Evolutionary conservation across 371 early-diverging fungal genomes (phyloP).

Genomic region (Mortierella sp.): DNA sequence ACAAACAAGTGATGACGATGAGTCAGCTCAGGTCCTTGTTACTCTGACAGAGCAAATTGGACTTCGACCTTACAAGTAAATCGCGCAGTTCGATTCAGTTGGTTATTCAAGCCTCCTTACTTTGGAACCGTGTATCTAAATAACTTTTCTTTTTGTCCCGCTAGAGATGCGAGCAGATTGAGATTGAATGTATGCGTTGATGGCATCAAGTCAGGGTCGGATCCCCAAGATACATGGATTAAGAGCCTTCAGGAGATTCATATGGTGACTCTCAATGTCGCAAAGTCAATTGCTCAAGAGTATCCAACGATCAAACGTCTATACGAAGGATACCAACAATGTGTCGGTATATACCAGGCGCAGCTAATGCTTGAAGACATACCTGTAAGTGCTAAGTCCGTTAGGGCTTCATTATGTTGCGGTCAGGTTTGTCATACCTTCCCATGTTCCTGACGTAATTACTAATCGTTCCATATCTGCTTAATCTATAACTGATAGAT

Average conservation of each 20-base stretch:
- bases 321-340: constrained; percentile 62
- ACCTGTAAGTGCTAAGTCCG: constrained; percentile 53
- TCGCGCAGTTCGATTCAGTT: neutral
- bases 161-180: constrained; percentile 38
- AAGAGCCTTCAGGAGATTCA: constrained; percentile 78
- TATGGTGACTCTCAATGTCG: constrained; percentile 67
- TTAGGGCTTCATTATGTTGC: neutral
- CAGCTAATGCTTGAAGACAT: constrained; percentile 66
- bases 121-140: too few species aligned
- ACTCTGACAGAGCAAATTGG: constrained; percentile 75
- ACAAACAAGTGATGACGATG: constrained; percentile 62
- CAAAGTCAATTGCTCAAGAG: constrained; percentile 63
- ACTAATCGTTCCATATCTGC: neutral
- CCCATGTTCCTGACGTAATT: neutral
- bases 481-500: constrained; percentile 9
- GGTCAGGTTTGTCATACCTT: neutral
- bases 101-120: too few species aligned
- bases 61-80: constrained; percentile 68
- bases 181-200: constrained; percentile 56
- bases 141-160: neutral
- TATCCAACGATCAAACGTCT: constrained; percentile 72
- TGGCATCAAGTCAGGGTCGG: constrained; percentile 64
- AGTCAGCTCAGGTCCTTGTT: constrained; percentile 64
- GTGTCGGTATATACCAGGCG: constrained; percentile 34
- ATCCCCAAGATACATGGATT: constrained; percentile 69